Percentiles rank a stretch among this genome's conserved stretches.
Conservation (phyloP, 257 asterid species). For the Plantago ovata region DNA sequence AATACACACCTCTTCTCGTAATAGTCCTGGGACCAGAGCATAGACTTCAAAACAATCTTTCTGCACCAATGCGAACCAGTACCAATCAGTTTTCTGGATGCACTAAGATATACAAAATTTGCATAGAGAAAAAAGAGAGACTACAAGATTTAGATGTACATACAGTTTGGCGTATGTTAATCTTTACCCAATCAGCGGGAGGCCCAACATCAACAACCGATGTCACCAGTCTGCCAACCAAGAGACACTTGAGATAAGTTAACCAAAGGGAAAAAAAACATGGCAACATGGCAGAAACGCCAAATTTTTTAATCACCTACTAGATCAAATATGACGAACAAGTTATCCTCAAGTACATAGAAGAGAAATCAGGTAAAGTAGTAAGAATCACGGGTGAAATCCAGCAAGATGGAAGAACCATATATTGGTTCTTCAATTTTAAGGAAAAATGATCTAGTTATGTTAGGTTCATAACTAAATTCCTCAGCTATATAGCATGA, state of each 20-base stretch:
- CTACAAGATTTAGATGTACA: constrained; percentile 26
- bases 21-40: constrained; percentile 90
- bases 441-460: too few species aligned
- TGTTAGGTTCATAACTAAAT: too few species aligned
- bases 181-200: constrained; percentile 97
- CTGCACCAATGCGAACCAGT: constrained; percentile 40
- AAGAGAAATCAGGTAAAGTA: too few species aligned
- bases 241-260: constrained; percentile 8
- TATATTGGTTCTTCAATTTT: too few species aligned
- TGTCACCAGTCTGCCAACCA: constrained; percentile 55
- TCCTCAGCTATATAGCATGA: too few species aligned
- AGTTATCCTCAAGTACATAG: neutral
- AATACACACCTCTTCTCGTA: constrained; percentile 80
- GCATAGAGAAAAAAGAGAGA: constrained; percentile 7
- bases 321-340: neutral
- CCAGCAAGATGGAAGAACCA: too few species aligned
- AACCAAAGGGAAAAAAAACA: neutral
- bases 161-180: constrained; percentile 87
- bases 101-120: neutral
- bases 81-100: constrained; percentile 16
- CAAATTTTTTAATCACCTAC: neutral
- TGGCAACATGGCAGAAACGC: neutral
- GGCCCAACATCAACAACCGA: constrained; percentile 86
- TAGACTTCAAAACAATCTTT: constrained; percentile 86
- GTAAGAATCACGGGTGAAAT: too few species aligned